phyloP scores from a whole-genome alignment of 2,329 filamentous ascomycete genomes.

The Hirsutella minnesotensis region DNA sequence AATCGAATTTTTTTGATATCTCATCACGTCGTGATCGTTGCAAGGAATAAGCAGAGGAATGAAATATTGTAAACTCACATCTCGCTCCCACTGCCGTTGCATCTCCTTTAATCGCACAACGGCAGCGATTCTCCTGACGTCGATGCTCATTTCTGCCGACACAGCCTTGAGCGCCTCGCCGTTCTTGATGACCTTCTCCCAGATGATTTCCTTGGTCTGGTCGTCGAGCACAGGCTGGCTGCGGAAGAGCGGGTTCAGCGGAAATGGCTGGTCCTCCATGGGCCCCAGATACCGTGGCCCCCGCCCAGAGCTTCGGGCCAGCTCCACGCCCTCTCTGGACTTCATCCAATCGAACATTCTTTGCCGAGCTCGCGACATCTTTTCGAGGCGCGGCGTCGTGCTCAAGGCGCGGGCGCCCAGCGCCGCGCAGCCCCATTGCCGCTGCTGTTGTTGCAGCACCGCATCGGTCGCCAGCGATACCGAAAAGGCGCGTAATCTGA shows the following conservation, averaged over 20 bases:
- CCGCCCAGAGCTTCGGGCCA: slow-evolving; percentile 13
- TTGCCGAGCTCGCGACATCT: slow-evolving; percentile 24
- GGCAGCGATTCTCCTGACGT: slow-evolving; percentile 74
- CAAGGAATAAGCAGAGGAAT: neutral
- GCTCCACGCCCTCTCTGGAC: slow-evolving; percentile 10
- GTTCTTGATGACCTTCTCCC: slow-evolving; percentile 50
- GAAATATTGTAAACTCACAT: slow-evolving; percentile 46
- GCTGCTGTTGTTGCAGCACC: slow-evolving; percentile 5
- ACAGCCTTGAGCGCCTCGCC: slow-evolving; percentile 63
- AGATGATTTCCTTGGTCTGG: slow-evolving; percentile 60
- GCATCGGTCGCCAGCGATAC: slow-evolving; percentile 17
- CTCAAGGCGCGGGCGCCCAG: slow-evolving; percentile 21
- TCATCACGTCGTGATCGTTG: slow-evolving; percentile 45
- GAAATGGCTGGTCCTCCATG: slow-evolving; percentile 49
- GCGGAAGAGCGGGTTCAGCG: slow-evolving; percentile 57
- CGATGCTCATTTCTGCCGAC: slow-evolving; percentile 65
- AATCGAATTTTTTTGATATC: slow-evolving; percentile 56
- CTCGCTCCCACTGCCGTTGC: slow-evolving; percentile 62
- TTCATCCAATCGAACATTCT: slow-evolving; percentile 27
- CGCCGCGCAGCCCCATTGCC: slow-evolving; percentile 7
- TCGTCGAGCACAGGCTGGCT: slow-evolving; percentile 67
- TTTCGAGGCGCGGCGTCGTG: slow-evolving; percentile 24
- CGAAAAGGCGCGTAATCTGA: slow-evolving; percentile 14
- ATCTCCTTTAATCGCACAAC: slow-evolving; percentile 78
- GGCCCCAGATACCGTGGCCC: slow-evolving; percentile 26